Percentiles rank a stretch among this genome's conserved stretches.
Conservation (phyloP, 139 green algal species). For the Pycnococcus provasolii region DNA sequence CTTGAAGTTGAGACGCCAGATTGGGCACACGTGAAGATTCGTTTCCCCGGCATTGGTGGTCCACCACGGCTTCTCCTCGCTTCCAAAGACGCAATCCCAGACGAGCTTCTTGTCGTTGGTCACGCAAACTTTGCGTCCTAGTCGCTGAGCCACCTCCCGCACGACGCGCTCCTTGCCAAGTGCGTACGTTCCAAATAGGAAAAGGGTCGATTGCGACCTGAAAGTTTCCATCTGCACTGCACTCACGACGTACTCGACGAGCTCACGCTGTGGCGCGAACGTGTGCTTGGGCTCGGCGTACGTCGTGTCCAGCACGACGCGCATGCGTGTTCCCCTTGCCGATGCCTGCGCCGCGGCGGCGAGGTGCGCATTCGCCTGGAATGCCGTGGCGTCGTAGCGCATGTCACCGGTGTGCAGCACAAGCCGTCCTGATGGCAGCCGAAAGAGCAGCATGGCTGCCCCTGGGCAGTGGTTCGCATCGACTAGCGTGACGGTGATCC, state of each 20-base stretch:
- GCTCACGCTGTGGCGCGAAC: conserved; percentile 59
- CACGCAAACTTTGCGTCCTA: conserved; percentile 65
- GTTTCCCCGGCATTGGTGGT: conserved; percentile 65
- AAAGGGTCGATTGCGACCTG: conserved; percentile 62
- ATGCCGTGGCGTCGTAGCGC: conserved; percentile 37
- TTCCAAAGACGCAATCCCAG: conserved; percentile 19
- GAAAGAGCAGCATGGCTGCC: conserved; percentile 48
- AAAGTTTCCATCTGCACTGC: conserved; percentile 65
- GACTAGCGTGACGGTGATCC: conserved; percentile 62
- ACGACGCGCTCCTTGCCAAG: conserved; percentile 88
- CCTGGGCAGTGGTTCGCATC: conserved; percentile 92
- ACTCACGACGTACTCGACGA: conserved; percentile 53
- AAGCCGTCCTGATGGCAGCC: conserved; percentile 38
- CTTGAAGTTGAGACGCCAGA: conserved; percentile 56
- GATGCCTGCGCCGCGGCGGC: conserved; percentile 40
- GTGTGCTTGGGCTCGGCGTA: conserved; percentile 69
- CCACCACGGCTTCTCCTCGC: conserved; percentile 45
- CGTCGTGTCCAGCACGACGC: conserved; percentile 75
- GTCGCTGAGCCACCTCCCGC: conserved; percentile 55
- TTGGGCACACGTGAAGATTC: conserved; percentile 66
- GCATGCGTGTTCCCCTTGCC: conserved; percentile 31
- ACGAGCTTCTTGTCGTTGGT: conserved; percentile 47
- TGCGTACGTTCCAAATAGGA: conserved; percentile 77
- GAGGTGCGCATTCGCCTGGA: conserved; percentile 50
- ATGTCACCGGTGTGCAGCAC: conserved; percentile 88